Base-by-base conservation (phyloP, 1,139 yeast species). In the Debaryomyces robertsiae region DNA sequence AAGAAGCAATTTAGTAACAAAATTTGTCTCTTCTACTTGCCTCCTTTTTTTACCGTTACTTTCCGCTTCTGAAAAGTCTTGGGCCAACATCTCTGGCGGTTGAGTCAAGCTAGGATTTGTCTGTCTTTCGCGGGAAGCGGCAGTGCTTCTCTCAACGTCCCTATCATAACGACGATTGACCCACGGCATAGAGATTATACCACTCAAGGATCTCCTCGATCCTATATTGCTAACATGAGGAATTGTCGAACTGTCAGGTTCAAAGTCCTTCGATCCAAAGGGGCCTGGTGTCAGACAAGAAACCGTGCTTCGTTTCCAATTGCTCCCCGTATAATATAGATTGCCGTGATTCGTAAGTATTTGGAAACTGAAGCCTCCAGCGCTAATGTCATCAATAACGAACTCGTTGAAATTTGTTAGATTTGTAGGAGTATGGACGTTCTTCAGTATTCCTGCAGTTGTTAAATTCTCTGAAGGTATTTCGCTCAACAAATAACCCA, bases 341-440 rank as follows among this genome's bases (percentile, higher is more conserved):
- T 71, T 65, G 0, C 89, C 89, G 3, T 67, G 58, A 32, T 70
- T 67, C 0, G 84, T 75, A 35, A 84, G 60, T 1, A 85, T 62
- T 34, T 81, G 79, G 51, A 83, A 81, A n/a, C 84, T 74, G 53
- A 71, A 84, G 1, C 94, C 94, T 28, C 84, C 84, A 5, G 84
- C 82, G 13, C 77, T 68, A 2, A 84, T 64, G 52, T 82, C 87
- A 3, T 76, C 66, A 6, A 82, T 61, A 1, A 75, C 57, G 17
- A 62, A 57, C 13, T 66, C 61, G 28, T 71, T 54, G 53, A 65
- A 54, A 39, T 62, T 58, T 2, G 52, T 36, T 11, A 74, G 54
- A 36, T 60, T 55, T 0, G 73, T 65, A 0, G 84, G 82, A 3
- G 61, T 60, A 43, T 63, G 67, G 1, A 79, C 71, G 3, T 72